Conservation (phyloP, 2,329 filamentous ascomycete genomes). For the Cyanodermella asteris region DNA sequence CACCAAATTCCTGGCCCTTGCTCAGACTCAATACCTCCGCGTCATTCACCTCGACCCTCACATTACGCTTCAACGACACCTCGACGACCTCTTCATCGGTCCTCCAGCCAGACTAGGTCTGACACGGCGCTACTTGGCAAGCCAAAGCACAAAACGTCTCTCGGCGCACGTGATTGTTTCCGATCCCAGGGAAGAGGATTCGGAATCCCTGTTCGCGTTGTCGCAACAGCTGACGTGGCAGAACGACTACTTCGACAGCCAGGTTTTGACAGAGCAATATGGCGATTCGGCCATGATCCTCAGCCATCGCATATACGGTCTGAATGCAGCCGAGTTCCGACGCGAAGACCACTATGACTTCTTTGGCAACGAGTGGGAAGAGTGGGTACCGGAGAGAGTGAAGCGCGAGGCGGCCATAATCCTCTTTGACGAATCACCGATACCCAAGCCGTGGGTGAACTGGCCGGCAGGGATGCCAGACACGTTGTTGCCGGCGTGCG, state of each 20-base stretch:
- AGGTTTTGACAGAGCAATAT: constrained; percentile 42
- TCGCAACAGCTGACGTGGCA: constrained; percentile 11
- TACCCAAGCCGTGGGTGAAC: constrained; percentile 42
- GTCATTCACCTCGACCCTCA: constrained; percentile 42
- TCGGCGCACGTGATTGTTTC: constrained; percentile 41
- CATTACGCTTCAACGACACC: constrained; percentile 34
- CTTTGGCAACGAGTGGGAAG: constrained; percentile 28
- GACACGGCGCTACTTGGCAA: constrained; percentile 50
- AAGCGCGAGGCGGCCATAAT: constrained; percentile 41
- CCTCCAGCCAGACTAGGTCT: constrained; percentile 40
- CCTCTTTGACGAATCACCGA: constrained; percentile 51
- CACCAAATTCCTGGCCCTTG: constrained; percentile 48
- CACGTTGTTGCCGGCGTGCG: constrained; percentile 25
- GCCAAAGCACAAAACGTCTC: constrained; percentile 29
- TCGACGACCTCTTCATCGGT: constrained; percentile 52
- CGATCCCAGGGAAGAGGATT: constrained; percentile 32
- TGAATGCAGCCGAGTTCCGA: constrained; percentile 43
- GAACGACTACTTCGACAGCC: constrained; percentile 38
- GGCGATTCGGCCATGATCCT: constrained; percentile 35
- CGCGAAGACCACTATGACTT: constrained; percentile 28
- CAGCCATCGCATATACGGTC: constrained; percentile 39
- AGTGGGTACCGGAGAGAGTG: constrained; percentile 36
- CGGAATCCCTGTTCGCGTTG: constrained; percentile 19
- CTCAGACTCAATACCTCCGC: constrained; percentile 39
- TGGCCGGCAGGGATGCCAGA: constrained; percentile 15